phyloP scores from a whole-genome alignment of 371 early-diverging fungal genomes.

The Mortierella sp. region DNA sequence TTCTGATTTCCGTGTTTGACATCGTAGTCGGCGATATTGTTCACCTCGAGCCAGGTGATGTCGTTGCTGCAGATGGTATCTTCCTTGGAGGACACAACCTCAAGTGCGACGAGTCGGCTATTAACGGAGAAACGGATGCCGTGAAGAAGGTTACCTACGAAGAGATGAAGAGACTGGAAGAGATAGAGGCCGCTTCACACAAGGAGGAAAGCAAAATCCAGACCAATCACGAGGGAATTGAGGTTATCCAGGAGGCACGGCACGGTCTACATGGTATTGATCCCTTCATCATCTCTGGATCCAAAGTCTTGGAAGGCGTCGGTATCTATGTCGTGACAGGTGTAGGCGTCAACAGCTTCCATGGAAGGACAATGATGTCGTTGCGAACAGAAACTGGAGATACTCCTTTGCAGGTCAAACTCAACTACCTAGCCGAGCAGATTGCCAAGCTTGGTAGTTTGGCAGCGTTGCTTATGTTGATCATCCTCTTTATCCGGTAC shows the following conservation, averaged over 20 bases:
- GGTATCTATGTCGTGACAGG: conserved; percentile 75
- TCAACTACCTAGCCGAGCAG: conserved; percentile 72
- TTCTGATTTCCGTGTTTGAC: conserved; percentile 87
- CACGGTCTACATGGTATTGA: conserved; percentile 56
- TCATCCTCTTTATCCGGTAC: conserved; percentile 71
- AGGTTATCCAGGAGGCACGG: conserved; percentile 42
- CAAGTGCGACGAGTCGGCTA: conserved; percentile 90
- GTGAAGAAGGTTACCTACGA: conserved; percentile 69
- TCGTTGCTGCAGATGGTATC: conserved; percentile 93
- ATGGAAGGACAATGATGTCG: conserved; percentile 84
- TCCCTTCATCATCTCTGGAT: conserved; percentile 79
- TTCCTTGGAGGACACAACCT: conserved; percentile 84
- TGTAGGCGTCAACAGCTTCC: conserved; percentile 77
- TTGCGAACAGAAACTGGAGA: conserved; percentile 62
- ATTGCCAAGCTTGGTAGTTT: conserved; percentile 78
- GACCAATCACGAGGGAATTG: conserved; percentile 48
- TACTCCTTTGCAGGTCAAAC: conserved; percentile 78
- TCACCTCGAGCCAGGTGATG: conserved; percentile 93
- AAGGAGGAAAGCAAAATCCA: conserved; percentile 14
- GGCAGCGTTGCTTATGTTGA: conserved; percentile 74
- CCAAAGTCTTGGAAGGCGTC: conserved; percentile 82
- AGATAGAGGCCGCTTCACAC: conserved; percentile 60
- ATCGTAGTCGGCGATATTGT: conserved; percentile 91
- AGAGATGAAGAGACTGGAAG: conserved; percentile 35
- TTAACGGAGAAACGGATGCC: conserved; percentile 93